Evolutionary conservation across 306 rosid species (phyloP), one percentile per base, ranked within the genome.

Genomic region (Castanea sativa): DNA sequence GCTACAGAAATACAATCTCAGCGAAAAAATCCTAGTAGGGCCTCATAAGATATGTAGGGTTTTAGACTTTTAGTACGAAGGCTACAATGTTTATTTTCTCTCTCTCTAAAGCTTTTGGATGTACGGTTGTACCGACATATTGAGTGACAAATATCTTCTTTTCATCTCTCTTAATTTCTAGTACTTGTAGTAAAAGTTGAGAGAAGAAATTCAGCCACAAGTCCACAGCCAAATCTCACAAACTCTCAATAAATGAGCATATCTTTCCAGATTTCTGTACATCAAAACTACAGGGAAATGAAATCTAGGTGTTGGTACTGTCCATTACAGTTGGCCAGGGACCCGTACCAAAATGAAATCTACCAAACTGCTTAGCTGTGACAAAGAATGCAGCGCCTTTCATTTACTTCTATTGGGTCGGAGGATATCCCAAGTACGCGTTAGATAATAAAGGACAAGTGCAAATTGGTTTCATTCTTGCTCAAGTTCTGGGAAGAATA

Each of bases 61-160:
- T 21, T 51, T n/a, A 14, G 21, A 43, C 23, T 23, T 13, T 15
- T 53, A 5, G 13, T 27, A 2, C 23, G 9, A 11, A 3, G 57
- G 4, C 27, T 14, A 6, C 3, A 5, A 23, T 2, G 6, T 3
- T 15, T 27, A 14, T 49, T 75, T 73, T 73, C 30, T 18, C 57
- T 19, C 45, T 33, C 49, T 49, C 15, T 19, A 10, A 15, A 5
- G 23, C 56, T 35, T 53, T 80, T 25, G 16, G 80, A 19, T 82
- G 84, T 86, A 82, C 86, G 86, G 80, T 55, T 45, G 86, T 79
- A 82, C 89, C 84, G 82, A 86, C 86, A 82, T 41, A 41, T 59
- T 82, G 68, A 79, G 23, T 2, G 58, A 68, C 85, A 81, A 78
- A 69, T 71, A 8, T 78, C 52, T 78, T 75, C 69, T 75, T 73